phyloP scores from a whole-genome alignment of 441 rosid species.

The Populus hybrid region DNA sequence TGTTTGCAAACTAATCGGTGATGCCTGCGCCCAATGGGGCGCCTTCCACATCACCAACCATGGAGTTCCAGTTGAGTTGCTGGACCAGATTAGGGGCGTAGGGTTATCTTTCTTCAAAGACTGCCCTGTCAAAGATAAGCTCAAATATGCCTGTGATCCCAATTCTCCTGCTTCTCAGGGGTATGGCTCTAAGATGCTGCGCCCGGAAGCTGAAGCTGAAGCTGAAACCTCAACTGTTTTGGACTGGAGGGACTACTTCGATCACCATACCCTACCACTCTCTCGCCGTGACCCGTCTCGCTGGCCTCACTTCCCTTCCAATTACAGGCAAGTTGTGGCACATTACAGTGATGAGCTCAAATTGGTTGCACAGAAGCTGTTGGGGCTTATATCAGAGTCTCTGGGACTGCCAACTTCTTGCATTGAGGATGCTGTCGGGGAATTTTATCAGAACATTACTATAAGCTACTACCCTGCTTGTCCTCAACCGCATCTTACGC shows the following conservation, averaged over 20 bases:
- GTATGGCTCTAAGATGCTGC: slow-evolving; percentile 77
- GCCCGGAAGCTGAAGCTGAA: slow-evolving; percentile 25
- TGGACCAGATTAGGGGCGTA: slow-evolving; percentile 41
- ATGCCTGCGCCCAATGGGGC: slow-evolving; percentile 79
- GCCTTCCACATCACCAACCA: slow-evolving; percentile 82
- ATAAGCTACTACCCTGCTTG: slow-evolving; percentile 86
- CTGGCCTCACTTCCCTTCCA: slow-evolving; percentile 70
- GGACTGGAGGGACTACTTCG: slow-evolving; percentile 98
- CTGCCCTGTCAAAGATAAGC: slow-evolving; percentile 55
- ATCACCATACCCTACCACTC: slow-evolving; percentile 81
- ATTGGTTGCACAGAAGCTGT: slow-evolving; percentile 49
- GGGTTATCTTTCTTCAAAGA: slow-evolving; percentile 62
- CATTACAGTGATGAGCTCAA: slow-evolving; percentile 62
- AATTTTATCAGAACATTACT: slow-evolving; percentile 81
- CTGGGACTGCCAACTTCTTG: slow-evolving; percentile 44
- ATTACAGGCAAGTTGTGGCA: slow-evolving; percentile 57
- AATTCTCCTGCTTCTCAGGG: slow-evolving; percentile 75
- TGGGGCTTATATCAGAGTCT: slow-evolving; percentile 65
- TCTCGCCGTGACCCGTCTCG: slow-evolving; percentile 62
- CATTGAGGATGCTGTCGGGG: slow-evolving; percentile 64
- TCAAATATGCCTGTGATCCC: slow-evolving; percentile 64
- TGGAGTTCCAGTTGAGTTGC: slow-evolving; percentile 52
- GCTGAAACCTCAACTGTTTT: slow-evolving; percentile 29
- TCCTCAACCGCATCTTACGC: slow-evolving; percentile 82
- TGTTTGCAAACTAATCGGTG: slow-evolving; percentile 36